Evolutionary conservation across 805 yeast genomes (phyloP).

Genomic region (Myxozyma melibiosi): DNA sequence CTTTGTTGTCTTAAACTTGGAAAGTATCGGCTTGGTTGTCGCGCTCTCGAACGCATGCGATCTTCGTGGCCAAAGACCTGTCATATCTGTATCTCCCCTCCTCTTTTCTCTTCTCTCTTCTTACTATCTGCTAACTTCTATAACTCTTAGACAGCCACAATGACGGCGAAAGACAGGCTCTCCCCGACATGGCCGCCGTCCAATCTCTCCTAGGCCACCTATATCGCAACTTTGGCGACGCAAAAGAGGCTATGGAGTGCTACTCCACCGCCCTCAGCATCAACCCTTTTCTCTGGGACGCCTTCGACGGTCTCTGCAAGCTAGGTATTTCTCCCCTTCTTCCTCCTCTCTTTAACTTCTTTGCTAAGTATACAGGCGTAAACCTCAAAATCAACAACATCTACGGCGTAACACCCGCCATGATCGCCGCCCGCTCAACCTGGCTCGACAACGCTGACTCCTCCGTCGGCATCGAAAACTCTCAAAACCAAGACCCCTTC

Average conservation of each 20-base stretch:
- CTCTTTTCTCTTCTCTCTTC: background rate
- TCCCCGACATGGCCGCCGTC: slow-evolving; percentile 73
- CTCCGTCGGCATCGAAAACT: slow-evolving; percentile 16
- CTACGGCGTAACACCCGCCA: slow-evolving; percentile 33
- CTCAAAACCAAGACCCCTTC: slow-evolving; percentile 31
- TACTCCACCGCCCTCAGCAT: slow-evolving; percentile 68
- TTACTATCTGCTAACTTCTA: background rate
- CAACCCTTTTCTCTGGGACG: slow-evolving; percentile 86
- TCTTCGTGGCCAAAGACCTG: slow-evolving; percentile 23
- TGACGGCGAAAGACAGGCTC: slow-evolving; percentile 32
- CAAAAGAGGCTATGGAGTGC: slow-evolving; percentile 63
- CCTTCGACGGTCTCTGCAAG: slow-evolving; percentile 69
- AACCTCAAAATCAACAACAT: slow-evolving; percentile 57
- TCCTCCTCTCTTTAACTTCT: background rate
- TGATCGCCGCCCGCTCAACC: slow-evolving; percentile 30
- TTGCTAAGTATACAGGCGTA: slow-evolving; percentile 64
- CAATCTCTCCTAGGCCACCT: slow-evolving; percentile 71
- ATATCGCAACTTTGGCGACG: slow-evolving; percentile 59
- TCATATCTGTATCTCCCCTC: slow-evolving; percentile 13
- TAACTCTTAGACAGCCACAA: slow-evolving; percentile 16
- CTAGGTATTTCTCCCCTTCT: slow-evolving; percentile 17
- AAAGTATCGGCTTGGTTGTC: slow-evolving; percentile 58
- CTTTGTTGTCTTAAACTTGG: slow-evolving; percentile 62
- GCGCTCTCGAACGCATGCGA: slow-evolving; percentile 26
- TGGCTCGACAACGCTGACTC: slow-evolving; percentile 25